phyloP scores from a whole-genome alignment of 2,329 filamentous ascomycete species.

The Cryphonectria naterciae region DNA sequence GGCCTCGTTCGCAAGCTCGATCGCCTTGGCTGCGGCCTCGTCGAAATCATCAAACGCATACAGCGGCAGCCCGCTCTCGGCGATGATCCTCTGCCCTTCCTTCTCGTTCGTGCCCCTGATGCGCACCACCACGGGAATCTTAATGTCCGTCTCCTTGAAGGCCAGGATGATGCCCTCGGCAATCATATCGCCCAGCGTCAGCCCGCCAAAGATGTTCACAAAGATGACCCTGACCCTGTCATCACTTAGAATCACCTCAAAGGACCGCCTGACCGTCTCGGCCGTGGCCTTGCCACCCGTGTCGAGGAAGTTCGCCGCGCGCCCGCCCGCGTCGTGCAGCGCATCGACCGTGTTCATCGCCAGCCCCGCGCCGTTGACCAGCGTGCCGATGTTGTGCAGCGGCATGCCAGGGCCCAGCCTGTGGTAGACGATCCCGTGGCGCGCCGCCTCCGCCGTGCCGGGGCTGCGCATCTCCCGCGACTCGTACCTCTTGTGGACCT shows the following conservation, averaged over 20 bases:
- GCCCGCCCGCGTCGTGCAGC: conserved; percentile 67
- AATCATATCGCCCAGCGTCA: conserved; percentile 82
- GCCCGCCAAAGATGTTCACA: conserved; percentile 59
- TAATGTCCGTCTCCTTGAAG: conserved; percentile 68
- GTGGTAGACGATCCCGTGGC: conserved; percentile 79
- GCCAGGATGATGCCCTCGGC: conserved; percentile 74
- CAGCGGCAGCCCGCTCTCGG: conserved; percentile 67
- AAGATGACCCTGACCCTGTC: conserved; percentile 69
- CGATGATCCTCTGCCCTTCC: conserved; percentile 70
- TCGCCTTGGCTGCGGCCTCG: conserved; percentile 69
- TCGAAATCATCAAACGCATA: conserved; percentile 77
- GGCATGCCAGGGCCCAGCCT: conserved; percentile 55
- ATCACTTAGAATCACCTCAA: conserved; percentile 74
- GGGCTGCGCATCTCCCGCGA: conserved; percentile 37
- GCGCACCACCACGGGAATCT: conserved; percentile 76
- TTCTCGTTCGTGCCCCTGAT: conserved; percentile 76
- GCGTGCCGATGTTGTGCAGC: conserved; percentile 70
- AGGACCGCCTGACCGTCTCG: conserved; percentile 77
- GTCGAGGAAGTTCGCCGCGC: conserved; percentile 83
- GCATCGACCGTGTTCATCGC: conserved; percentile 92
- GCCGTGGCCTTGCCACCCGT: conserved; percentile 87
- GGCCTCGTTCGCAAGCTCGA: conserved; percentile 44
- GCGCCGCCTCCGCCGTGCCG: conserved; percentile 46
- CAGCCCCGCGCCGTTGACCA: conserved; percentile 87
- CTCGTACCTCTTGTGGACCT: conserved; percentile 45